Percentiles rank a stretch among this genome's conserved stretches.
These are phyloP conservation scores for Hericium rajendrae DNA, from an alignment of 768 basidiomycete genomes.

Conservation along the genomic window DNA sequence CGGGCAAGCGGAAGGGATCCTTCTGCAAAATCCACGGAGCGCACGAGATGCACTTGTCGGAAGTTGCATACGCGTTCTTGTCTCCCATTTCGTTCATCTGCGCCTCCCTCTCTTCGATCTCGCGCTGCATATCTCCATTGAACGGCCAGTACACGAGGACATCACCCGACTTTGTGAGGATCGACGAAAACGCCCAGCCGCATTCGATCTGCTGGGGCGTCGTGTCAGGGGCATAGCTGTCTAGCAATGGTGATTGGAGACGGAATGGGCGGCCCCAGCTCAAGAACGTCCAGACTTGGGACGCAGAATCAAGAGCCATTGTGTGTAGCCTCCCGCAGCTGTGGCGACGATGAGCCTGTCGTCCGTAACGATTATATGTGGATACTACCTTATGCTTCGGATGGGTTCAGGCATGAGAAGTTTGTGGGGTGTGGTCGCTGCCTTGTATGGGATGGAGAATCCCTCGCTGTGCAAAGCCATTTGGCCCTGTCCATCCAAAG, in stretches of 20 bases:
- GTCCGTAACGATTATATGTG: background rate
- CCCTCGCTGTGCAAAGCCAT: conserved; percentile 38
- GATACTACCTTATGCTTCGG: conserved; percentile 52
- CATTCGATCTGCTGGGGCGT: conserved; percentile 58
- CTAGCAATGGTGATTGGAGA: conserved; percentile 31
- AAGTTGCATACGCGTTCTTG: conserved; percentile 24
- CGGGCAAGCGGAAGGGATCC: conserved; percentile 50
- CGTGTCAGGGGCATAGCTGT: conserved; percentile 34
- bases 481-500: conserved; percentile 37
- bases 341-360: background rate
- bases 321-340: conserved; percentile 77
- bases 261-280: conserved; percentile 75
- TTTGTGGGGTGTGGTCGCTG: conserved; percentile 42
- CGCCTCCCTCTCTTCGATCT: conserved; percentile 28
- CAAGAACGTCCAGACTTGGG: conserved; percentile 63
- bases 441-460: conserved; percentile 44
- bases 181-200: conserved; percentile 73
- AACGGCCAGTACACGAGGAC: conserved; percentile 73
- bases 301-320: conserved; percentile 47
- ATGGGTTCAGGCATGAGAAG: conserved; percentile 50
- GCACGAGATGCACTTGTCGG: conserved; percentile 45
- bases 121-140: conserved; percentile 30
- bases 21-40: conserved; percentile 44
- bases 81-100: conserved; percentile 36
- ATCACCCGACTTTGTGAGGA: conserved; percentile 62